These are phyloP conservation scores for Rhizophora mangle DNA, from an alignment of 345 rosid genomes.

Conservation along the genomic window DNA sequence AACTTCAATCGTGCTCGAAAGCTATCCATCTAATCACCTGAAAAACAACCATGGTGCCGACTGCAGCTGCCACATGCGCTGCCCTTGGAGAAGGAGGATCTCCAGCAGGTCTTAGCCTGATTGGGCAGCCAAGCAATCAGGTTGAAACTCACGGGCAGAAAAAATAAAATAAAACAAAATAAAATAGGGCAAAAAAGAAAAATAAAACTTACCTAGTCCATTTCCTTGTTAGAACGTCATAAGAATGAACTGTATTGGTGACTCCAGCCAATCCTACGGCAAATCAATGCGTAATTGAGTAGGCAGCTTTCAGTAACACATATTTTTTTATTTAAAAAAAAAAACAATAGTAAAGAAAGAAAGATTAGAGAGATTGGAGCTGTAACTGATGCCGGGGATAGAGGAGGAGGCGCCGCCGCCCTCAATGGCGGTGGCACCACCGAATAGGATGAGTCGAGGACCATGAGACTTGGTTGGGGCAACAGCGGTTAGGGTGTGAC, in stretches of 20 bases:
- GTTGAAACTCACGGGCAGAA: background rate
- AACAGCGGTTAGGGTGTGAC: slow-evolving; percentile 89
- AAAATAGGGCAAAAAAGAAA: background rate
- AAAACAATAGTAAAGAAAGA: background rate
- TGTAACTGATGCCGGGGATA: slow-evolving; percentile 88
- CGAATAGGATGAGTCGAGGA: slow-evolving; percentile 92
- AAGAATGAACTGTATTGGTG: slow-evolving; percentile 90
- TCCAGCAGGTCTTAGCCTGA: slow-evolving; percentile 84
- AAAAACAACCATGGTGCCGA: slow-evolving; percentile 97
- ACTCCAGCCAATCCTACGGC: slow-evolving; percentile 88
- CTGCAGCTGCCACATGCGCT: slow-evolving; percentile 94
- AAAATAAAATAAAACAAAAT: background rate
- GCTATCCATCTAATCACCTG: slow-evolving; percentile 50
- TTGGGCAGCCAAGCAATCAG: background rate
- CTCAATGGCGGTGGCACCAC: slow-evolving; percentile 97
- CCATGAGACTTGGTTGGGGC: slow-evolving; percentile 88
- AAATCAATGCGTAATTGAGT: slow-evolving; percentile 1
- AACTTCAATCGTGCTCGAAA: slow-evolving; percentile 5
- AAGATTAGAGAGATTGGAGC: background rate
- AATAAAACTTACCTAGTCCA: slow-evolving; percentile 66
- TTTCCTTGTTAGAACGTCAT: slow-evolving; percentile 80
- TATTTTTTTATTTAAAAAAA: no score
- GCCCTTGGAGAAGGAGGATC: slow-evolving; percentile 99
- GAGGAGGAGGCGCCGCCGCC: slow-evolving; percentile 70
- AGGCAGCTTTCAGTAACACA: background rate